Conservation (phyloP, 1,284 basidiomycete genomes). For the Fomitopsis betulina region DNA sequence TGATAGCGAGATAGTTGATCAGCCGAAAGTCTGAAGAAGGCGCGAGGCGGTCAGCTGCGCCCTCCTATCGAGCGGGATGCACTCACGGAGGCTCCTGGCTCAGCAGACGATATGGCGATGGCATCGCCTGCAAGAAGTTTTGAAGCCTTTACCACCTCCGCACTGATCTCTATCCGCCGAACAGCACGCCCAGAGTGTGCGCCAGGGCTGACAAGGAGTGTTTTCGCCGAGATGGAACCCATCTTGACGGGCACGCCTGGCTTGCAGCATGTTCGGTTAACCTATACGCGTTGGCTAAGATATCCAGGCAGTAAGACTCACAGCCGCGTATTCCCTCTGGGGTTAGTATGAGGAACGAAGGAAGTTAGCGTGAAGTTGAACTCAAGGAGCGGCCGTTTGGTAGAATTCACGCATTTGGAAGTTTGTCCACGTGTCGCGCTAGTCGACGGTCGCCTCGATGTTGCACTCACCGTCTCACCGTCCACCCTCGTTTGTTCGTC, state of each 20-base stretch:
- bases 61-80: not conserved
- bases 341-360: no score
- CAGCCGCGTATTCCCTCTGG: no score
- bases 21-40: slow-evolving; percentile 1
- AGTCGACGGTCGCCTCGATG: no score
- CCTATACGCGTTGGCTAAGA: no score
- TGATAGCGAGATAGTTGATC: slow-evolving; percentile 4
- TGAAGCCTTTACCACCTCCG: slow-evolving; percentile 56
- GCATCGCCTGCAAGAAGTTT: slow-evolving; percentile 71
- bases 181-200: slow-evolving; percentile 44
- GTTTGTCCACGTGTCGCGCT: not conserved
- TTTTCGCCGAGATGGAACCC: slow-evolving; percentile 37
- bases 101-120: slow-evolving; percentile 46
- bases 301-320: no score
- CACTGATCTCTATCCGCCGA: slow-evolving; percentile 62
- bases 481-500: no score
- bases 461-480: no score
- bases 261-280: no score
- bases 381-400: not conserved
- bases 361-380: no score
- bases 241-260: slow-evolving; percentile 12
- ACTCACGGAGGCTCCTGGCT: slow-evolving; percentile 21
- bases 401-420: not conserved
- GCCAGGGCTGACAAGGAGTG: slow-evolving; percentile 39
- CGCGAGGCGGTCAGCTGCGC: slow-evolving; percentile 12